Percentiles rank a stretch among this genome's conserved stretches.
Conservation (phyloP, 805 yeast species). For the Metahyphopichia silvanorum region DNA sequence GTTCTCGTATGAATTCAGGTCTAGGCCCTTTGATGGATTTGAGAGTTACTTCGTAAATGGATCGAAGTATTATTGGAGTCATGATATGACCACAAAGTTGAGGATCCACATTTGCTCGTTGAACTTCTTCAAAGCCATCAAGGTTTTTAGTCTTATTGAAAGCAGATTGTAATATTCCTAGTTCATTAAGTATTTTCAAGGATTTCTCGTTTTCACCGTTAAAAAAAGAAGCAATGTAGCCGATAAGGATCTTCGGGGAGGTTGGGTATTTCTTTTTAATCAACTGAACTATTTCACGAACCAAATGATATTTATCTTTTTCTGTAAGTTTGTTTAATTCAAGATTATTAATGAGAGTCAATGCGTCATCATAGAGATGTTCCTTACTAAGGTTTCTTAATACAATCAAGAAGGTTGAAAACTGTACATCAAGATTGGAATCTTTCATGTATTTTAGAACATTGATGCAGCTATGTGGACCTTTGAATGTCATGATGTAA, state of each 20-base stretch:
- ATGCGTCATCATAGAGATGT: conserved; percentile 30
- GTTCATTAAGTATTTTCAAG: conserved; percentile 20
- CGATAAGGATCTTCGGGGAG: conserved; percentile 33
- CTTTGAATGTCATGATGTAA: conserved; percentile 36
- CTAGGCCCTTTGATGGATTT: conserved; percentile 9
- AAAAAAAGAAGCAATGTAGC: conserved; percentile 32
- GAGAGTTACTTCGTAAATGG: conserved; percentile 22
- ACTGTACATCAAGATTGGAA: conserved; percentile 20
- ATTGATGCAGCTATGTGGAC: conserved; percentile 27
- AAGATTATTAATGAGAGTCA: conserved; percentile 29
- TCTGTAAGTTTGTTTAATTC: conserved; percentile 16
- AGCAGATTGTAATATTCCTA: conserved; percentile 26
- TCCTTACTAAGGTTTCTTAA: conserved; percentile 27
- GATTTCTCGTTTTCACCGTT: conserved; percentile 6
- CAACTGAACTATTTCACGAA: conserved; percentile 28
- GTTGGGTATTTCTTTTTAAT: conserved; percentile 25
- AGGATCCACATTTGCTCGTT: conserved; percentile 30
- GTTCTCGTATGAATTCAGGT: conserved; percentile 12
- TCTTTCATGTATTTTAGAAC: conserved; percentile 30
- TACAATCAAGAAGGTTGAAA: conserved; percentile 22
- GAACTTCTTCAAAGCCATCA: no score
- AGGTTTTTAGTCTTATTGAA: no score
- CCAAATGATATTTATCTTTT: conserved; percentile 17
- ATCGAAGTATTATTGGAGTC: conserved; percentile 15
- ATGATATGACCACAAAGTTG: conserved; percentile 18